Percentiles rank a stretch among this genome's conserved stretches.
phyloP scores from a whole-genome alignment of 495 filamentous ascomycete genomes.

The Talaromyces ruber region DNA sequence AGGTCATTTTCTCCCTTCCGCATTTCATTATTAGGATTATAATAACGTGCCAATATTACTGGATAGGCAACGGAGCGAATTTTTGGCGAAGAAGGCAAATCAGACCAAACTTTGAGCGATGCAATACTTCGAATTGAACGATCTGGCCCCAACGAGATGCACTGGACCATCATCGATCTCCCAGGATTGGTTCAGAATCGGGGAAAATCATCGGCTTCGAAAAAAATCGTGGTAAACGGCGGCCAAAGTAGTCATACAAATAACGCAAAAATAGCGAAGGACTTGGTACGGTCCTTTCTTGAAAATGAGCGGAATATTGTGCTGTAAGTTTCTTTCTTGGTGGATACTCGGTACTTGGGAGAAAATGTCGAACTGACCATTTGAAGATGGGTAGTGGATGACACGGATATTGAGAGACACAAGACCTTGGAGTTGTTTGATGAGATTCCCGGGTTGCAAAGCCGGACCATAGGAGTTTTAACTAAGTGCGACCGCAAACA shows the following conservation, averaged over 20 bases:
- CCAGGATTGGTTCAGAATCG: background rate
- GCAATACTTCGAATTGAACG: conserved; percentile 1
- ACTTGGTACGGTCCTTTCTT: background rate
- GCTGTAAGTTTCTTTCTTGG: background rate
- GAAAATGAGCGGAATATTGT: conserved; percentile 1
- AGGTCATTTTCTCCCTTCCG: background rate
- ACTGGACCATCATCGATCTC: conserved; percentile 5
- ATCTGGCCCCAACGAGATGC: conserved; percentile 3
- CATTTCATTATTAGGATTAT: background rate
- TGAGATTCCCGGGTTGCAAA: background rate
- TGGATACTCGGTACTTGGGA: too few species aligned
- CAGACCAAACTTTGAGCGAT: background rate
- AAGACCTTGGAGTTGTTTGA: background rate
- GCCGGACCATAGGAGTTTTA: background rate
- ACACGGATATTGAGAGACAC: conserved; percentile 1
- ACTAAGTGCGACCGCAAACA: conserved; percentile 5
- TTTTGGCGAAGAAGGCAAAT: background rate
- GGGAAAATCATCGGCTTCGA: background rate
- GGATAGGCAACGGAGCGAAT: background rate
- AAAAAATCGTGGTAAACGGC: background rate
- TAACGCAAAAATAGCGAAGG: conserved; percentile 1
- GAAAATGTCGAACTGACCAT: background rate
- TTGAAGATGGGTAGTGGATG: conserved; percentile 1
- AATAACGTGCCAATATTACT: background rate
- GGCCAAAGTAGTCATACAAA: background rate